These are phyloP conservation scores for Malassezia cuniculi DNA, from an alignment of 1,284 basidiomycete genomes.

Conservation along the genomic window DNA sequence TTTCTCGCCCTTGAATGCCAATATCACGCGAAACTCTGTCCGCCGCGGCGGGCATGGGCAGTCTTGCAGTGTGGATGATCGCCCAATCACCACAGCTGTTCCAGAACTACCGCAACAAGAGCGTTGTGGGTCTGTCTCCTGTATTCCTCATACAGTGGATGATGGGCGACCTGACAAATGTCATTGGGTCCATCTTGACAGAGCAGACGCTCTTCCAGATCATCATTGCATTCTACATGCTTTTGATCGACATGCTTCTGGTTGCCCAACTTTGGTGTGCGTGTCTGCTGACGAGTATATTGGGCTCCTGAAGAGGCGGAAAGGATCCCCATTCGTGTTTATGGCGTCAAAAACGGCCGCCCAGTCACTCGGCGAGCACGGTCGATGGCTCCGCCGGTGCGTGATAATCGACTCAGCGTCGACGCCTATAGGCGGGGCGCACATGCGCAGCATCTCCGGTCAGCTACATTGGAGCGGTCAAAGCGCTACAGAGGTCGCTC, in stretches of 20 bases:
- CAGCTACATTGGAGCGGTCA: no score
- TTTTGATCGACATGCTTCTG: slow-evolving; percentile 6
- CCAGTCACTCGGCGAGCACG: no score
- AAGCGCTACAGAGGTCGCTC: no score
- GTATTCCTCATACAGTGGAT: slow-evolving; percentile 44
- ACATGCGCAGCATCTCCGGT: no score
- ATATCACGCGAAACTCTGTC: slow-evolving; percentile 23
- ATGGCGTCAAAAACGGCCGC: no score
- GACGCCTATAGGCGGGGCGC: no score
- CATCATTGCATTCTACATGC: slow-evolving; percentile 19
- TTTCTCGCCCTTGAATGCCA: not conserved
- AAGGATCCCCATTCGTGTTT: no score
- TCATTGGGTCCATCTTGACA: slow-evolving; percentile 36
- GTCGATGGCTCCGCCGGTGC: no score
- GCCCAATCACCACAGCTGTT: slow-evolving; percentile 40
- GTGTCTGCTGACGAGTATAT: no score
- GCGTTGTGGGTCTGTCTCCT: slow-evolving; percentile 33
- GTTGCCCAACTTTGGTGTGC: slow-evolving; percentile 3
- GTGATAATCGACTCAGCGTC: no score
- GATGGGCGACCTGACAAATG: slow-evolving; percentile 40
- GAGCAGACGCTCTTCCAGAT: slow-evolving; percentile 40
- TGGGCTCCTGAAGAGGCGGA: no score
- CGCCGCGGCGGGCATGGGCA: slow-evolving; percentile 22
- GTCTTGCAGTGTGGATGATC: slow-evolving; percentile 39
- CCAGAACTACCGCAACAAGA: slow-evolving; percentile 32